Conservation (phyloP, 2,329 filamentous ascomycete genomes). For the Calonectria pteridis region DNA sequence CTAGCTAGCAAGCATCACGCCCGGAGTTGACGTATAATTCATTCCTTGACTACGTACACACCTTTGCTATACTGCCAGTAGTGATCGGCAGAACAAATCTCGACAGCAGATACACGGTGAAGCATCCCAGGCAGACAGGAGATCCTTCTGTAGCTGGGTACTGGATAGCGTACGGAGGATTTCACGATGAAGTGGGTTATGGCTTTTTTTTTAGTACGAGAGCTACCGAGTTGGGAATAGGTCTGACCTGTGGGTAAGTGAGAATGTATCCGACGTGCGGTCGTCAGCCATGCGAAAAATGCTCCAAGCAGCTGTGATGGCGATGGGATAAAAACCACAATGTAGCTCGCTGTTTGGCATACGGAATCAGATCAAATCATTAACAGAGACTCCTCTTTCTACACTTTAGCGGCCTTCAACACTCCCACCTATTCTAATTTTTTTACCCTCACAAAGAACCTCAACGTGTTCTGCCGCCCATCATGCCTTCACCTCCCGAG, state of each 20-base stretch:
- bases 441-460: neutral
- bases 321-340: neutral
- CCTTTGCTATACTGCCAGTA: neutral
- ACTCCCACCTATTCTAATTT: neutral
- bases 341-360: neutral
- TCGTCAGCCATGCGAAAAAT: neutral
- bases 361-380: neutral
- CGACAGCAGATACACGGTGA: neutral
- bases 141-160: neutral
- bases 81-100: neutral
- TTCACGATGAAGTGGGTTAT: neutral
- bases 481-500: neutral
- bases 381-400: neutral
- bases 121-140: neutral
- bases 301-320: neutral
- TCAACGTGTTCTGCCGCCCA: neutral
- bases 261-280: neutral
- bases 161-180: neutral
- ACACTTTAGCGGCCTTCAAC: neutral
- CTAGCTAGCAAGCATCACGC: neutral
- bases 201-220: neutral
- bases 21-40: neutral
- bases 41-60: neutral
- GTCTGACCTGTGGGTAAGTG: neutral
- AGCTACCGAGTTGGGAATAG: neutral